Conservation (phyloP, 805 yeast species). For the Zygoascus tannicola region DNA sequence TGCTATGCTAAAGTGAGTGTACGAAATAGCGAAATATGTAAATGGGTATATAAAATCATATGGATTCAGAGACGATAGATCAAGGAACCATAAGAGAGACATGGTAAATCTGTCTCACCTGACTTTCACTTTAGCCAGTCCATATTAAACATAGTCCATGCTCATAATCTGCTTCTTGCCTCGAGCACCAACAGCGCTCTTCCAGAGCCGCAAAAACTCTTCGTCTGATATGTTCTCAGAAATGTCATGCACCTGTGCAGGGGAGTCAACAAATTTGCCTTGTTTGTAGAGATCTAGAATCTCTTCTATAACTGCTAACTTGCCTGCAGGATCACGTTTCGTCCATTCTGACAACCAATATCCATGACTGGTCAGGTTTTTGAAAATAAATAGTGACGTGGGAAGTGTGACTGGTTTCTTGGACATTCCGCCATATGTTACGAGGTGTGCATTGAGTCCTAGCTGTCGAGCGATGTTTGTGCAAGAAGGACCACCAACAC, state of each 20-base stretch:
- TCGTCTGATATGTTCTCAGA: neutral
- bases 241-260: neutral
- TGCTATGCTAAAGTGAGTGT: too few relatives aligned
- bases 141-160: too few relatives aligned
- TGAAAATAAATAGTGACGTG: conserved; percentile 81
- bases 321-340: conserved; percentile 48
- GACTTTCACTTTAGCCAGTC: too few relatives aligned
- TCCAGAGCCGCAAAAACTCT: neutral
- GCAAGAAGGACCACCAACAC: conserved; percentile 86
- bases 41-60: too few relatives aligned
- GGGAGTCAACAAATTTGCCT: conserved; percentile 26
- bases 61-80: too few relatives aligned
- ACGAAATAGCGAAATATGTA: too few relatives aligned
- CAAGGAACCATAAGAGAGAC: too few relatives aligned
- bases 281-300: conserved; percentile 49
- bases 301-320: conserved; percentile 44
- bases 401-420: conserved; percentile 90
- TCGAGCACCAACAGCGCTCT: neutral
- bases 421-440: conserved; percentile 97
- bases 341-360: conserved; percentile 83
- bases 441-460: conserved; percentile 49
- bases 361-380: conserved; percentile 75
- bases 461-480: conserved; percentile 78
- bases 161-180: neutral
- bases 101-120: too few relatives aligned